Conservation (phyloP, 78 protist genomes). For the slime mould (Dictyostelium discoideum) region DNA sequence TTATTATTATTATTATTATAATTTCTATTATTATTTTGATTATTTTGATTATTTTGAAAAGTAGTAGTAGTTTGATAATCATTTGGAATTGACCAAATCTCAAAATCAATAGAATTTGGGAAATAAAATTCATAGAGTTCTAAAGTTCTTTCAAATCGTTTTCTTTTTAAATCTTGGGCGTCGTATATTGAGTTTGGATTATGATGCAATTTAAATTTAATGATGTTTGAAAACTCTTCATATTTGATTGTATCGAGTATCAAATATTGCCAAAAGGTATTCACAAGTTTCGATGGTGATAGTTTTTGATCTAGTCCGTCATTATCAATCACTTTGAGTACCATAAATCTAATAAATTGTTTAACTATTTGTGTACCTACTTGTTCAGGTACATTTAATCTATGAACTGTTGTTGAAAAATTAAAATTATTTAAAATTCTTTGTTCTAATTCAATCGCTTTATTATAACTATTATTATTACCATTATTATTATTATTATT, state of each 20-base stretch:
- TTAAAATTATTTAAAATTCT: conserved; percentile 4
- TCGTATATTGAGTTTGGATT: conserved; percentile 1
- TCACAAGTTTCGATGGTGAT: conserved; percentile 1
- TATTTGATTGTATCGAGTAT: background rate
- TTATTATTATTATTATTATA: background rate
- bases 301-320: background rate
- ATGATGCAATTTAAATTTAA: conserved; percentile 5
- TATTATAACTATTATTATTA: background rate
- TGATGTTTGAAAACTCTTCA: background rate
- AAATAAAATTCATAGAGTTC: background rate
- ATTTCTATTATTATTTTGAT: background rate
- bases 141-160: background rate
- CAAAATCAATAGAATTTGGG: background rate
- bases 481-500: background rate
- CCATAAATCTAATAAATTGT: conserved; percentile 8
- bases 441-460: background rate
- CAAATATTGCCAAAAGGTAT: background rate
- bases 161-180: background rate
- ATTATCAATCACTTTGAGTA: background rate
- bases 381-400: background rate
- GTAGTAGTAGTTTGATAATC: background rate
- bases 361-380: background rate
- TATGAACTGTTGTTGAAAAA: background rate
- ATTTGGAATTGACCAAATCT: background rate
- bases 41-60: background rate